Conservation (phyloP, 352 stramenopile genomes). For the Phytopythium aichiense region DNA sequence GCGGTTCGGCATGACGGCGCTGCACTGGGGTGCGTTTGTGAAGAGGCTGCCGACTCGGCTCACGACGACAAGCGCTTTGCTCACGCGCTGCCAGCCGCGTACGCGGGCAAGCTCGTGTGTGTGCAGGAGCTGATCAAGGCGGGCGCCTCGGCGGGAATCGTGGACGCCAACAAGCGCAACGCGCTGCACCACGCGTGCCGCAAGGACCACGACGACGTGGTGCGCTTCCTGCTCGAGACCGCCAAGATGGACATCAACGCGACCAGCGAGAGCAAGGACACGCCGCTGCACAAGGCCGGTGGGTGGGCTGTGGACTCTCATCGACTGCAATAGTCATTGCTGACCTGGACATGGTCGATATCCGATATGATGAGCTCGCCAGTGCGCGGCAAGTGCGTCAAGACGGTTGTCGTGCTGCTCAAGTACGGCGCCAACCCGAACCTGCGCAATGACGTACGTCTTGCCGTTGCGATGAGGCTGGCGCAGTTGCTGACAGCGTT, state of each 20-base stretch:
- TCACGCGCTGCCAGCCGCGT: conserved; percentile 29
- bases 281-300: conserved; percentile 79
- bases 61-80: too few species aligned
- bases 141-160: conserved; percentile 29
- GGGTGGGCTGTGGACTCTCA: background rate
- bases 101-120: conserved; percentile 48
- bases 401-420: conserved; percentile 52
- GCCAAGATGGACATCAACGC: conserved; percentile 56
- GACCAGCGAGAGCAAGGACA: conserved; percentile 65
- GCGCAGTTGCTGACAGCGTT: background rate
- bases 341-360: background rate
- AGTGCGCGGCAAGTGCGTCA: conserved; percentile 50
- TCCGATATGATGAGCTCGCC: background rate
- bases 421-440: conserved; percentile 53
- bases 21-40: conserved; percentile 59
- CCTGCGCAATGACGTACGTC: conserved; percentile 54
- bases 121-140: conserved; percentile 53
- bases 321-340: background rate
- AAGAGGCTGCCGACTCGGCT: background rate
- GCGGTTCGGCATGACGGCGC: conserved; percentile 77
- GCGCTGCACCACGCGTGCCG: conserved; percentile 73
- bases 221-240: conserved; percentile 43
- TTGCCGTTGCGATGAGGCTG: background rate
- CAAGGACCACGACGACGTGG: conserved; percentile 65
- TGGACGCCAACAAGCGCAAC: conserved; percentile 59